Percentiles rank a stretch among this genome's conserved stretches.
phyloP scores from a whole-genome alignment of 768 basidiomycete genomes.

The Glaciozyma martinii region DNA sequence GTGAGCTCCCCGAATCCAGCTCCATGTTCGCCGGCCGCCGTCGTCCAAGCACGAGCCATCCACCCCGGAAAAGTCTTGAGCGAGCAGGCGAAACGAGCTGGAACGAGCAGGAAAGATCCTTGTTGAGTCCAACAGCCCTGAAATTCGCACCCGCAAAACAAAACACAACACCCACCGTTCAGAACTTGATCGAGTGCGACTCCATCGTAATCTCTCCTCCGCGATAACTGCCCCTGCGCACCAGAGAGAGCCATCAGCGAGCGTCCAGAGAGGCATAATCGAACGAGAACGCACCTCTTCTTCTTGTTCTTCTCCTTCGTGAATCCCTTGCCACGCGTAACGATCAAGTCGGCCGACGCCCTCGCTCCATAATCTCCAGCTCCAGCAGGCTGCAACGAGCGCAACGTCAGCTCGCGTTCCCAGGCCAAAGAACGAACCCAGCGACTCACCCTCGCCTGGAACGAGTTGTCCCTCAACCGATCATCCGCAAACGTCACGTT shows the following conservation, averaged over 20 bases:
- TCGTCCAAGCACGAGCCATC: too few species aligned
- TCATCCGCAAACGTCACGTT: constrained; percentile 48
- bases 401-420: not conserved
- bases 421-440: not conserved
- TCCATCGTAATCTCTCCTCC: constrained; percentile 88
- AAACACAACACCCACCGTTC: not conserved
- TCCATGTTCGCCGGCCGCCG: too few species aligned
- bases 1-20: too few species aligned
- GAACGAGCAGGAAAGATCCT: too few species aligned
- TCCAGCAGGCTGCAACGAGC: constrained; percentile 49
- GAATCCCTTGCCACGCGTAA: constrained; percentile 89
- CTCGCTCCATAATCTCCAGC: constrained; percentile 75
- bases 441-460: constrained; percentile 60
- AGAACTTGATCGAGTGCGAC: constrained; percentile 32
- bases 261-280: not conserved
- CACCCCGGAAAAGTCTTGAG: too few species aligned
- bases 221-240: constrained; percentile 53
- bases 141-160: too few species aligned
- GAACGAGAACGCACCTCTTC: constrained; percentile 57
- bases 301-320: constrained; percentile 99
- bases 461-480: constrained; percentile 61
- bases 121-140: too few species aligned
- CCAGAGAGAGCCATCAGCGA: not conserved
- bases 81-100: too few species aligned
- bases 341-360: constrained; percentile 77